Base-by-base conservation (phyloP, 1,139 yeast genomes). In the Meyerozyma carpophila region DNA sequence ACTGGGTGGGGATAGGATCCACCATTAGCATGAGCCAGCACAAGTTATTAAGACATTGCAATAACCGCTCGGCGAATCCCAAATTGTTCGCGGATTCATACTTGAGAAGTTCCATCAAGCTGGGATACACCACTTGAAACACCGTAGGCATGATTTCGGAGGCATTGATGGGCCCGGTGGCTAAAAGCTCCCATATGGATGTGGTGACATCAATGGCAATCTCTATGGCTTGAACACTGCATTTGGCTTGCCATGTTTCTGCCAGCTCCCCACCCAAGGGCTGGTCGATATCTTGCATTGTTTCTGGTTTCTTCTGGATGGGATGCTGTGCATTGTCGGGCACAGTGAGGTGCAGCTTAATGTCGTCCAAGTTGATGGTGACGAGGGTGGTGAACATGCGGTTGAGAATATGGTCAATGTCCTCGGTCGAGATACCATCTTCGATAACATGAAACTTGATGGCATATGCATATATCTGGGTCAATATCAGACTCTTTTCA, bases 161-260 rank as follows among this genome's bases (percentile, higher is more conserved):
- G 25, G 10, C n/a, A 36, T 43, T 39, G 11, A 48, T 47, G 37
- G 66, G 73, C 42, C 60, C 58, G 8, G 62, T 49, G 3, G 75
- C 65, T 36, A 70, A 57, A 43, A 59, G 82, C 58, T 91, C 97
- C 53, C 87, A 77, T 7, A 83, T 68, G 1, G 93, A 83, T 1
- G 96, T 81, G 29, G 87, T 69, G 32, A 91, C 63, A 57, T 91
- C 97, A 34, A 90, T 65, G 0, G 85, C 71, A 1, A 83, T 73
- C 54, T 88, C 95, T 28, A 86, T 68, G 4, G 85, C 74, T 58
- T 81, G 82, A 40, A 84, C 63, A 41, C 78, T 73, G 37, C 77
- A 65, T 51, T 80, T 75, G 7, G 87, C 81, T 14, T 59, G 61
- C 8, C 66, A 61, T 43, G 65, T 67, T 36, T 71, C 76, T 13